Evolutionary conservation across 2,329 filamentous ascomycete species (phyloP).

Genomic region (Tolypocladium guangdongense): DNA sequence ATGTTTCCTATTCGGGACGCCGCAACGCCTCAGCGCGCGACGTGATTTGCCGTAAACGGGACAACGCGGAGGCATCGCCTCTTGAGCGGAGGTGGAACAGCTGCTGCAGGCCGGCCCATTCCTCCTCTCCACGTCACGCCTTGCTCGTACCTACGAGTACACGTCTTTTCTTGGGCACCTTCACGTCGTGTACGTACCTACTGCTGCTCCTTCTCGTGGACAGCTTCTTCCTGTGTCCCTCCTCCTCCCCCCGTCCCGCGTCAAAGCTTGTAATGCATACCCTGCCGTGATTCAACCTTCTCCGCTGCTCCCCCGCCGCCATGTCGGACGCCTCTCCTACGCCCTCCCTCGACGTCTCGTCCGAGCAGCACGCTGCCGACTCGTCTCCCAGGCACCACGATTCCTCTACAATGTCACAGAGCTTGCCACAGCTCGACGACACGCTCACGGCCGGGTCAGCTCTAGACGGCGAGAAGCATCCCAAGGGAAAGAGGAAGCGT

Average conservation of each 20-base stretch:
- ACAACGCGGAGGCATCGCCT: conserved; percentile 11
- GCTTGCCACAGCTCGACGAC: conserved; percentile 3
- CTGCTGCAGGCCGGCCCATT: conserved; percentile 1
- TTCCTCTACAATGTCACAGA: conserved; percentile 8
- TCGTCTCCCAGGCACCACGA: conserved; percentile 14
- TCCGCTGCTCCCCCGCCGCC: conserved; percentile 3
- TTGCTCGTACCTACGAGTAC: conserved; percentile 1
- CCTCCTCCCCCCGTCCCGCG: background rate
- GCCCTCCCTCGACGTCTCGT: conserved; percentile 10
- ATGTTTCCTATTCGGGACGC: conserved; percentile 22
- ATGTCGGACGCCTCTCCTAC: conserved; percentile 14
- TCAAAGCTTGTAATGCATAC: conserved; percentile 1
- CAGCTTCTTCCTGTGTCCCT: conserved; percentile 6
- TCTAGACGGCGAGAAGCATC: conserved; percentile 31
- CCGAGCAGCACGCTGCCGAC: conserved; percentile 12
- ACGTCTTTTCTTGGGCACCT: background rate
- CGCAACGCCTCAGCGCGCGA: conserved; percentile 15
- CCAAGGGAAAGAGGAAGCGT: conserved; percentile 51
- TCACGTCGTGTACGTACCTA: background rate
- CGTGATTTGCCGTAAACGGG: conserved; percentile 18
- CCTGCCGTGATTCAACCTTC: background rate
- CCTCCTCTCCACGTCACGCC: conserved; percentile 2
- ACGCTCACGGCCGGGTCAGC: conserved; percentile 9
- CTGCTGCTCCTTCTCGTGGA: conserved; percentile 4
- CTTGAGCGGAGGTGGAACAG: conserved; percentile 1